Evolutionary conservation across 2,329 filamentous ascomycete genomes (phyloP).

Genomic region (Tetracladium maxilliforme): DNA sequence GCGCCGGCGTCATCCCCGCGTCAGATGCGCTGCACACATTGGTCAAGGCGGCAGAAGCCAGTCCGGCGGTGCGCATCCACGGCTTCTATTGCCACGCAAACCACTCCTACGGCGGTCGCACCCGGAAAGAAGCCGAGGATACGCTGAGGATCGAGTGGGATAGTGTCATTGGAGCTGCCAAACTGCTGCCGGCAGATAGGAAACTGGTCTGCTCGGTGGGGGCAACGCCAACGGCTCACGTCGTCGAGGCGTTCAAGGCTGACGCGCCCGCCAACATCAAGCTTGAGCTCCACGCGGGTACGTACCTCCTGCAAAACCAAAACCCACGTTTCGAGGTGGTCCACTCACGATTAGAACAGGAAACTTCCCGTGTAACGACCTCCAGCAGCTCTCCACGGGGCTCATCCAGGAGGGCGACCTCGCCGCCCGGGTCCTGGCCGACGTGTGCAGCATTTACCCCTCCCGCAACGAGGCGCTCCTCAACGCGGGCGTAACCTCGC

Average conservation of each 20-base stretch:
- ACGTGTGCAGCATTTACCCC: conserved; percentile 22
- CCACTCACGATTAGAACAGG: conserved; percentile 6
- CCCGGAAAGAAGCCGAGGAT: conserved; percentile 14
- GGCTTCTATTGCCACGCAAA: conserved; percentile 23
- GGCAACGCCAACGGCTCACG: too few species aligned
- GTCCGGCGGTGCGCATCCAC: conserved; percentile 14
- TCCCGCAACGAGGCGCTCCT: conserved; percentile 21
- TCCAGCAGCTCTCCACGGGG: conserved; percentile 21
- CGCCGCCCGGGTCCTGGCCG: conserved; percentile 15
- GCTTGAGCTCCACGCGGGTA: conserved; percentile 20
- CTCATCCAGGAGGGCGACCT: conserved; percentile 14
- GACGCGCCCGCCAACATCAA: conserved; percentile 14
- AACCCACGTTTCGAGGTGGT: background rate
- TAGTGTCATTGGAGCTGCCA: too few species aligned
- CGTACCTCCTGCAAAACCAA: conserved; percentile 1
- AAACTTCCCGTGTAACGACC: conserved; percentile 21
- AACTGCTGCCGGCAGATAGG: too few species aligned
- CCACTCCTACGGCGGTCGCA: conserved; percentile 18
- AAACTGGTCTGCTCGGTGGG: too few species aligned
- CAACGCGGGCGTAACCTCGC: conserved; percentile 19
- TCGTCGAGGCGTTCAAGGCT: too few species aligned
- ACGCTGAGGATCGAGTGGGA: conserved; percentile 15
- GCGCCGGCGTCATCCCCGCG: conserved; percentile 15
- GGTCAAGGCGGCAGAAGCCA: conserved; percentile 12
- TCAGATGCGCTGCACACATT: conserved; percentile 12